These are phyloP conservation scores for Kernera saxatilis DNA, from an alignment of 345 rosid species.

Conservation along the genomic window DNA sequence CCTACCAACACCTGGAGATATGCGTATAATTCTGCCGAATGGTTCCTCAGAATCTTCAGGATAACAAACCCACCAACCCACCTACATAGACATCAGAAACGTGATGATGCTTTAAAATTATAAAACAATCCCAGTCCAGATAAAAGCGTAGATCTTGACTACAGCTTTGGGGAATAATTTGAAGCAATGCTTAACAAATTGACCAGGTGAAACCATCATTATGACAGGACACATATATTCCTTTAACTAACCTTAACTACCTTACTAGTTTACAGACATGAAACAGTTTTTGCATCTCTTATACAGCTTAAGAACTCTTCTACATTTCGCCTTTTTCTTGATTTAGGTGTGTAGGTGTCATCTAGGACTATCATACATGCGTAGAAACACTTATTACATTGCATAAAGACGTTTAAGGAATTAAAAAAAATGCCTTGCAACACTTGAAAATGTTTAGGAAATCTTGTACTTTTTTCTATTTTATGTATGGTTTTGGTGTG, in stretches of 20 bases:
- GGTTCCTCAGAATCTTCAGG: conserved; percentile 77
- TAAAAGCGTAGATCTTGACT: not conserved
- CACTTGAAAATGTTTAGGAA: not conserved
- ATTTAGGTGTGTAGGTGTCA: not conserved
- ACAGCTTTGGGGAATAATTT: not conserved
- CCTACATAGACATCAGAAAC: conserved; percentile 41
- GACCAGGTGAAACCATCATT: not conserved
- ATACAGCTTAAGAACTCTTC: not conserved
- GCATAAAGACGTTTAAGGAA: not conserved
- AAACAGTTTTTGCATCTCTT: not conserved
- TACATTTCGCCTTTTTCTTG: not conserved
- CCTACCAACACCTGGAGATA: conserved; percentile 85
- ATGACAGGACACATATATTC: not conserved
- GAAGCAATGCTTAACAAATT: not conserved
- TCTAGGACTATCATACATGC: not conserved
- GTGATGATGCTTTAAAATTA: not conserved
- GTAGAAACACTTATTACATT: not conserved
- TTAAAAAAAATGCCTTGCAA: not conserved
- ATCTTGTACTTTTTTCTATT: not conserved
- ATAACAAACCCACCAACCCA: conserved; percentile 98
- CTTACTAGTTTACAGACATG: not conserved
- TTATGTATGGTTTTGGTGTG: not conserved
- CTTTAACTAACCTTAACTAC: not conserved
- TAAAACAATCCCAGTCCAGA: not conserved
- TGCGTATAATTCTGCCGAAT: conserved; percentile 73